These are phyloP conservation scores for Fusarium nodosum DNA, from an alignment of 2,329 filamentous ascomycete species.

Conservation along the genomic window DNA sequence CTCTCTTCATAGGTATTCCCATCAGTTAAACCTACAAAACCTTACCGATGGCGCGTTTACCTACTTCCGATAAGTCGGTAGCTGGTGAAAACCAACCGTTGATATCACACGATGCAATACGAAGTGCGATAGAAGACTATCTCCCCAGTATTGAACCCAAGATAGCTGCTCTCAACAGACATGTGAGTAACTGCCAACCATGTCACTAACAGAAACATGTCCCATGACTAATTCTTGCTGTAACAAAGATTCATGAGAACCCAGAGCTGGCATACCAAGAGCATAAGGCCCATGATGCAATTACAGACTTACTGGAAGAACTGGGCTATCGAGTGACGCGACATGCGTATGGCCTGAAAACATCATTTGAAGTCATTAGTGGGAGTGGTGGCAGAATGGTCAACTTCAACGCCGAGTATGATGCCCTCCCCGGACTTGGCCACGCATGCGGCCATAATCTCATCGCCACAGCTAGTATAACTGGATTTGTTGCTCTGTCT, in stretches of 20 bases:
- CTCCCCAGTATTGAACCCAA: too few relatives aligned
- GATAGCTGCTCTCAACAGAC: too few relatives aligned
- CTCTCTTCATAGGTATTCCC: too few relatives aligned
- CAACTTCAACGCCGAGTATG: conserved; percentile 29
- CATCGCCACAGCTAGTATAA: conserved; percentile 12
- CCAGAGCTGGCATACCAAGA: conserved; percentile 20
- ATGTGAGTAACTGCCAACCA: too few relatives aligned
- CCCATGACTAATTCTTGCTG: too few relatives aligned
- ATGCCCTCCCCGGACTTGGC: conserved; percentile 21
- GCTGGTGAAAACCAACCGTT: too few relatives aligned
- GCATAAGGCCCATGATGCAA: conserved; percentile 6
- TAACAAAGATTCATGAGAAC: conserved; percentile 13
- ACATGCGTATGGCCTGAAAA: conserved; percentile 5
- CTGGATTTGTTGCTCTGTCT: background rate
- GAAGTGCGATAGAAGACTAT: too few relatives aligned
- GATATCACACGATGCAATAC: too few relatives aligned
- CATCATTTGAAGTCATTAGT: conserved; percentile 12
- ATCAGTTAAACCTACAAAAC: too few relatives aligned
- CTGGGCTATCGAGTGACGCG: background rate
- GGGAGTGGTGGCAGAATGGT: conserved; percentile 10
- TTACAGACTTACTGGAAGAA: background rate
- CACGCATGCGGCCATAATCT: conserved; percentile 30
- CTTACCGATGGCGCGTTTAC: too few relatives aligned
- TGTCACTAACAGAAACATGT: too few relatives aligned
- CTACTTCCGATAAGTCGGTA: too few relatives aligned